Evolutionary conservation across 2,329 filamentous ascomycete species (phyloP), one percentile per base, ranked within the genome.

Genomic region (Fusarium robinianum): DNA sequence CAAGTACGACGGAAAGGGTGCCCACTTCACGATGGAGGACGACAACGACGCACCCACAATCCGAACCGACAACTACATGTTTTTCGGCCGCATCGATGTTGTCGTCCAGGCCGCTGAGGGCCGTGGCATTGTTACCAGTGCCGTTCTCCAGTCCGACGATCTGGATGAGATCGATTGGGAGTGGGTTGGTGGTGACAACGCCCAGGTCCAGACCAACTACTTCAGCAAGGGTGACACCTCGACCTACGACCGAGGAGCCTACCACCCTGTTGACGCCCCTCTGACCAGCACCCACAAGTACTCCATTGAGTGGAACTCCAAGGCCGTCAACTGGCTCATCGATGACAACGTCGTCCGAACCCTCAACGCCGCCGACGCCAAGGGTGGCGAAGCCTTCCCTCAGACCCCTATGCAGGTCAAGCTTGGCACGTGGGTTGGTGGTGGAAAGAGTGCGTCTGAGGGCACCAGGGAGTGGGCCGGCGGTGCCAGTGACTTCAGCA

Each of bases 121-220:
- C 29, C 76, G 75, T 6, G 94, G 94, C 56, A 87, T 99, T 53
- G 88, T 99, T 51, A 96, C 90, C 72, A 91, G 87, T 54, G 79
- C 88, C 26, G 90, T 97, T 27, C 75, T 99, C 54, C 87, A 96
- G 74, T 96, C 90, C 2, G 90, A 96, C 62, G 83, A 86, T 63
- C 79, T 96, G 19, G 92, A 97, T 66, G 67, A 70, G 76, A 94
- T 97, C 51, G 92, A 97, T 69, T 95, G 90, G 87, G 92, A 97
- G 71, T 96, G 89, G 86, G 78, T 97, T 46, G 94, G 92, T 46
- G 84, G 83, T 39, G 81, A 89, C 63, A 72, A 78, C 55, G 69
- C 75, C 18, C 77, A 92, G 66, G 90, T 91, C 21, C 92, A 96
- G 73, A 87, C 83, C 66, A 95, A 95, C 73, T 95, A 90, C 74